These are phyloP conservation scores for Exophiala bonariae DNA, from an alignment of 2,329 filamentous ascomycete species.

Conservation along the genomic window DNA sequence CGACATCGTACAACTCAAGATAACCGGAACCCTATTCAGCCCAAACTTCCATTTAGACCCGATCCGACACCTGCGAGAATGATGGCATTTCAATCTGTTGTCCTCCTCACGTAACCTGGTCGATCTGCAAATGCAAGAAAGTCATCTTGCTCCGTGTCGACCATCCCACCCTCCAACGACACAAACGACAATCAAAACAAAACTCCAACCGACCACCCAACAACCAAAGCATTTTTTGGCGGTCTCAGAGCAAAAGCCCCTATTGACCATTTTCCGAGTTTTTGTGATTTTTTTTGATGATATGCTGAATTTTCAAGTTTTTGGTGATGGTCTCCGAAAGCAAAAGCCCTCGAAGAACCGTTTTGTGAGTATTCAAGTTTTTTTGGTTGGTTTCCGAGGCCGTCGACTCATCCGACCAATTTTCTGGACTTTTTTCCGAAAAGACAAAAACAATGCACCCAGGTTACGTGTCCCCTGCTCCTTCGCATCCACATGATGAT, in stretches of 20 bases:
- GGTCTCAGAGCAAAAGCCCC: neutral
- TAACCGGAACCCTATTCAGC: slow-evolving; percentile 10
- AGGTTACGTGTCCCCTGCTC: neutral
- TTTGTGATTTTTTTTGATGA: neutral
- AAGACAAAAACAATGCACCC: slow-evolving; percentile 2
- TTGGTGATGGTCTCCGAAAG: neutral
- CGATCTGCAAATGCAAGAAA: no score
- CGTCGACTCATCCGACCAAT: slow-evolving; percentile 7
- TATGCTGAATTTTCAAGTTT: neutral
- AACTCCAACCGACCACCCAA: slow-evolving; percentile 5
- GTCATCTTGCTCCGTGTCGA: no score
- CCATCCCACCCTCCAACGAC: neutral
- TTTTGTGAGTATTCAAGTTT: slow-evolving; percentile 14
- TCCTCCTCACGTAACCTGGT: neutral
- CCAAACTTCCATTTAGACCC: neutral
- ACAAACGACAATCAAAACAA: slow-evolving; percentile 4
- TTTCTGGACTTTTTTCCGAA: slow-evolving; percentile 13
- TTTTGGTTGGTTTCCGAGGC: slow-evolving; percentile 13
- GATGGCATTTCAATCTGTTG: neutral
- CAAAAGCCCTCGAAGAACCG: slow-evolving; percentile 14
- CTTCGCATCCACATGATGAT: slow-evolving; percentile 13
- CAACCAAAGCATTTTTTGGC: neutral
- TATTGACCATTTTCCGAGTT: no score
- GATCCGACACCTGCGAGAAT: slow-evolving; percentile 4
- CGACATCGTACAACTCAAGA: neutral